phyloP scores from a whole-genome alignment of 371 early-diverging fungal genomes.

The Circinella minor region DNA sequence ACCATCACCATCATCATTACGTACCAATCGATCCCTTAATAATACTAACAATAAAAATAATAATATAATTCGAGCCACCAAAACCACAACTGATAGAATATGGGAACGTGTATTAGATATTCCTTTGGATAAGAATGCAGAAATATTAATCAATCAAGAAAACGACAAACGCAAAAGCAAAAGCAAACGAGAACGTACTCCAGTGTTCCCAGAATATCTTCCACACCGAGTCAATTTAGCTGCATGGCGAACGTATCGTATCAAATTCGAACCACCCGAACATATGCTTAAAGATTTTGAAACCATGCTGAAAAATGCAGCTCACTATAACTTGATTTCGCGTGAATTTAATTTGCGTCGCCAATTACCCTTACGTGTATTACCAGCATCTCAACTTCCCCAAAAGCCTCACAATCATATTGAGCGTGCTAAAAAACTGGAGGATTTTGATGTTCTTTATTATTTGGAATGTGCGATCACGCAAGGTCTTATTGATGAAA shows the following conservation, averaged over 20 bases:
- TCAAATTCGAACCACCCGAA: slow-evolving; percentile 25
- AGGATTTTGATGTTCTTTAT: slow-evolving; percentile 50
- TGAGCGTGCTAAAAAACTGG: slow-evolving; percentile 22
- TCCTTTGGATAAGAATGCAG: slow-evolving; percentile 13
- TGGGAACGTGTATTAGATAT: slow-evolving; percentile 40
- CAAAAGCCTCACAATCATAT: slow-evolving; percentile 21
- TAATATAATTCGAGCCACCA: not conserved
- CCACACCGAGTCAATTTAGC: slow-evolving; percentile 29
- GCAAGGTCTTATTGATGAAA: slow-evolving; percentile 38
- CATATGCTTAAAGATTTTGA: slow-evolving; percentile 17
- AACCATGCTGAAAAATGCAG: slow-evolving; percentile 34
- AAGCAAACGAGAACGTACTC: not conserved
- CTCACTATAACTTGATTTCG: slow-evolving; percentile 48
- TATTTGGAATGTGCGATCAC: slow-evolving; percentile 52
- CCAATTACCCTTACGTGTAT: not conserved
- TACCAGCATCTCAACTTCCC: slow-evolving; percentile 8
- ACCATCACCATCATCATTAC: too few relatives aligned
- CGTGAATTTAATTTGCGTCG: slow-evolving; percentile 13
- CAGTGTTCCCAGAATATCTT: not conserved
- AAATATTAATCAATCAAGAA: not conserved
- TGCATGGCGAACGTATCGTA: slow-evolving; percentile 40
- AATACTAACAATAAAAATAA: too few relatives aligned
- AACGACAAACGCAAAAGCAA: not conserved
- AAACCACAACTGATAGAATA: not conserved
- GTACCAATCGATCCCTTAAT: too few relatives aligned